Conservation (phyloP, 139 green algal genomes). For the Asterochloris sp. region DNA sequence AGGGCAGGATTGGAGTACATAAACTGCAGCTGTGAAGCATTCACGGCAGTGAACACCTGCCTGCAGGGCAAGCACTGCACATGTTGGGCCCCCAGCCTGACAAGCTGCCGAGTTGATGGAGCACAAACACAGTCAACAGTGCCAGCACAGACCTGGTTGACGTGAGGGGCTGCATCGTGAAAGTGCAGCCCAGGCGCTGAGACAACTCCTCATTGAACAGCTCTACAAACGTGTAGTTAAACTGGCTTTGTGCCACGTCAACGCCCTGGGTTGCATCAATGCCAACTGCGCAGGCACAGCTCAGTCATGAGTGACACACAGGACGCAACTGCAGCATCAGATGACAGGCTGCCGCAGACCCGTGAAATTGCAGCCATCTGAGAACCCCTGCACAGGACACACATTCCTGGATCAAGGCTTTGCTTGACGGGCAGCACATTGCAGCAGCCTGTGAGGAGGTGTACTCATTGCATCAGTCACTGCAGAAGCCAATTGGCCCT, state of each 20-base stretch:
- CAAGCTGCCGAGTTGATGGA: neutral
- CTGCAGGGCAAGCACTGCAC: neutral
- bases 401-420: too few relatives aligned
- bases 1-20: neutral
- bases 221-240: neutral
- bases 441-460: too few relatives aligned
- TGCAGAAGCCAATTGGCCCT: too few relatives aligned
- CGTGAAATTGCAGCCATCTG: too few relatives aligned
- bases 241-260: neutral
- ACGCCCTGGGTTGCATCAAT: constrained; percentile 3
- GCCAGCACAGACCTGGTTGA: neutral
- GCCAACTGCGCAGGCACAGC: neutral
- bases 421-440: too few relatives aligned
- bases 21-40: neutral
- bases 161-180: neutral
- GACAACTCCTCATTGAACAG: neutral
- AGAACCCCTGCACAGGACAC: too few relatives aligned
- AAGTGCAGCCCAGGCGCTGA: neutral
- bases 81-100: neutral
- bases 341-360: too few relatives aligned
- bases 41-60: neutral
- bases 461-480: too few relatives aligned
- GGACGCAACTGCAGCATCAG: too few relatives aligned
- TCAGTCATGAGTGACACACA: too few relatives aligned
- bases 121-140: constrained; percentile 4